Percentiles rank a stretch among this genome's conserved stretches.
phyloP scores from a whole-genome alignment of 768 basidiomycete species.

The Albatrellus ellisii region DNA sequence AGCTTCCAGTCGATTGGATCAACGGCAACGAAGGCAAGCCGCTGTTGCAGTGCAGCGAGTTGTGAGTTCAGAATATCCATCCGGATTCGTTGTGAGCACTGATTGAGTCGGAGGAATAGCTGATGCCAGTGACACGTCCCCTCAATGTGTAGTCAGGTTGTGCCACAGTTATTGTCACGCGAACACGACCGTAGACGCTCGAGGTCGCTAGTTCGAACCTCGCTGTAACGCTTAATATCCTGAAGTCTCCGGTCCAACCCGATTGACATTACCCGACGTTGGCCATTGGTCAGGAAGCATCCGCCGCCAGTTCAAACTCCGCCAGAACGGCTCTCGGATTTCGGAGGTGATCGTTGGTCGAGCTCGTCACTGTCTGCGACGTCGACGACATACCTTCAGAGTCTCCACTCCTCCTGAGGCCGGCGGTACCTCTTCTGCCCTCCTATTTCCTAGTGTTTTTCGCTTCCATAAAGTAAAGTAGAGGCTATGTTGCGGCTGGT shows the following conservation, averaged over 20 bases:
- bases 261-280: too few species aligned
- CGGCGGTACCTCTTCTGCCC: background rate
- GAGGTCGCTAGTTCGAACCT: too few species aligned
- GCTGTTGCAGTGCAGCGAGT: constrained; percentile 32
- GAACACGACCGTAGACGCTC: background rate
- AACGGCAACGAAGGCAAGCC: constrained; percentile 57
- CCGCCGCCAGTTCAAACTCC: constrained; percentile 4
- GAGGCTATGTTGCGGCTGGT: constrained; percentile 55
- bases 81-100: too few species aligned
- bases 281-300: constrained; percentile 7
- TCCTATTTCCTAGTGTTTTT: background rate
- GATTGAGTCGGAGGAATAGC: background rate
- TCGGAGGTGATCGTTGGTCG: constrained; percentile 6
- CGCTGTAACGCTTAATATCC: too few species aligned
- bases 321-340: constrained; percentile 7
- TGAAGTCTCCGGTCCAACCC: too few species aligned
- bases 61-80: constrained; percentile 12
- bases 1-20: constrained; percentile 72
- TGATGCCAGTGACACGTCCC: background rate
- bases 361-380: constrained; percentile 12
- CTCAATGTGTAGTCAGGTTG: background rate
- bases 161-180: background rate
- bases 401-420: constrained; percentile 4
- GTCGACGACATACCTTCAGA: constrained; percentile 8
- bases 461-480: background rate